A percentile compares a stretch with the other conserved stretches of the same genome.
Conservation (phyloP, 768 basidiomycete genomes). For the Polyporus arcularius region DNA sequence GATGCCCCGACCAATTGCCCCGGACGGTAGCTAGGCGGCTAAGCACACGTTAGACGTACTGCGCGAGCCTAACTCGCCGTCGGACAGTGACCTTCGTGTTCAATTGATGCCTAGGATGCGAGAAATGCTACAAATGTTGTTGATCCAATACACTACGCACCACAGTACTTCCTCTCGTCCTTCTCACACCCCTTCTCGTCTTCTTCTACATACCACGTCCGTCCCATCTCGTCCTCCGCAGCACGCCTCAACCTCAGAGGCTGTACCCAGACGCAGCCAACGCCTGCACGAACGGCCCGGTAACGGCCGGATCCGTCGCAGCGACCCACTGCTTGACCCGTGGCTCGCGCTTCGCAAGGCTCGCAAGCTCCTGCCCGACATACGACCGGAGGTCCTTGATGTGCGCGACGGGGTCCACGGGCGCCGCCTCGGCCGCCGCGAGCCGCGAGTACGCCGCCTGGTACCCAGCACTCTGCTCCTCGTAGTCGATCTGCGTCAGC, state of each 20-base stretch:
- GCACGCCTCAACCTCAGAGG: background rate
- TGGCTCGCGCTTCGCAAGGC: constrained; percentile 18
- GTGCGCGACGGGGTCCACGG: constrained; percentile 39
- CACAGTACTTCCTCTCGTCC: background rate
- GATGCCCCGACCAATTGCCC: too few relatives aligned
- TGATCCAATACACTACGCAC: background rate
- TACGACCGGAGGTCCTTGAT: constrained; percentile 29
- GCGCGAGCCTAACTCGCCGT: too few relatives aligned
- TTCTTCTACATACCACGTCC: background rate
- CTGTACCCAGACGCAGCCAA: constrained; percentile 17
- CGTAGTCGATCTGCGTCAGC: constrained; percentile 81
- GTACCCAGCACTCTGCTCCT: constrained; percentile 89
- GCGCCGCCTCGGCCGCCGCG: constrained; percentile 55
- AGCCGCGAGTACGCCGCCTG: constrained; percentile 93
- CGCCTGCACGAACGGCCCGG: constrained; percentile 24
- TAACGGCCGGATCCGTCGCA: constrained; percentile 18
- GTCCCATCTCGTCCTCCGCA: too few relatives aligned
- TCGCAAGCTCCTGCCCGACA: constrained; percentile 26
- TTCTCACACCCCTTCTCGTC: background rate
- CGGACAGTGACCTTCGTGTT: background rate
- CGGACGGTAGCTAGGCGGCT: too few relatives aligned
- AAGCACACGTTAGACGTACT: too few relatives aligned
- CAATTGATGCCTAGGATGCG: background rate
- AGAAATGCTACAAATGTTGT: constrained; percentile 20
- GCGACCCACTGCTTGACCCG: constrained; percentile 17